These are phyloP conservation scores for Diplodia intermedia DNA, from an alignment of 2,329 filamentous ascomycete species.

Conservation along the genomic window DNA sequence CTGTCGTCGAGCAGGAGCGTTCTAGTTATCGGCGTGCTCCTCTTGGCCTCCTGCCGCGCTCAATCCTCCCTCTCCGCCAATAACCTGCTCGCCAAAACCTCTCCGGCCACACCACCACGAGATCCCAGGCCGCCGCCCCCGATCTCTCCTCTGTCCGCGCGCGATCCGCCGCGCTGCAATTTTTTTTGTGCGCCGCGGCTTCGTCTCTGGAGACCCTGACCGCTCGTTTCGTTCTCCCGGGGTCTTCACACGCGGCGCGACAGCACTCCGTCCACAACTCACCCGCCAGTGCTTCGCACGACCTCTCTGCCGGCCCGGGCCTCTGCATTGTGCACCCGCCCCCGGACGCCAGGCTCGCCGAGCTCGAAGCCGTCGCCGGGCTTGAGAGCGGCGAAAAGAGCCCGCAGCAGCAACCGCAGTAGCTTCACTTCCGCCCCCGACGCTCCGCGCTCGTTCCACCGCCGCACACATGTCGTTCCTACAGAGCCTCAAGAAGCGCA, in stretches of 20 bases:
- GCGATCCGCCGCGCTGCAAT: constrained; percentile 10
- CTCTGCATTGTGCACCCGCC: constrained; percentile 3
- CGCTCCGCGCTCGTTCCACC: constrained; percentile 32
- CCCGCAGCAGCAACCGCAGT: constrained; percentile 21
- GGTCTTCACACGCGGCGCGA: constrained; percentile 25
- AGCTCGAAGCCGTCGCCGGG: constrained; percentile 27
- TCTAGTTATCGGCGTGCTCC: constrained; percentile 16
- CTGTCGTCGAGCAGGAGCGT: constrained; percentile 33
- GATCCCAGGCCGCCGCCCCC: constrained; percentile 12
- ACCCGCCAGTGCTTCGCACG: background rate
- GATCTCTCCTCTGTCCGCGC: background rate
- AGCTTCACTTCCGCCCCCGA: constrained; percentile 14
- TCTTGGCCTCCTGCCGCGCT: constrained; percentile 33
- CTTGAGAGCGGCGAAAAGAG: constrained; percentile 35
- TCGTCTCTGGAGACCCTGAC: constrained; percentile 6
- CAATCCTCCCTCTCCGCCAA: constrained; percentile 32
- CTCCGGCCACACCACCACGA: constrained; percentile 11
- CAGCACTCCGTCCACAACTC: constrained; percentile 9
- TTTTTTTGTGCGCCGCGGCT: background rate
- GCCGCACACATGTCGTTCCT: constrained; percentile 51
- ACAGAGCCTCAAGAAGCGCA: constrained; percentile 53
- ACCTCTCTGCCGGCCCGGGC: constrained; percentile 4
- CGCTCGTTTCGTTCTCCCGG: constrained; percentile 29
- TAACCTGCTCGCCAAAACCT: constrained; percentile 25
- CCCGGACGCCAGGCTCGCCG: constrained; percentile 5